phyloP scores from a whole-genome alignment of 2,329 filamentous ascomycete species.

The Aspergillus proliferans region DNA sequence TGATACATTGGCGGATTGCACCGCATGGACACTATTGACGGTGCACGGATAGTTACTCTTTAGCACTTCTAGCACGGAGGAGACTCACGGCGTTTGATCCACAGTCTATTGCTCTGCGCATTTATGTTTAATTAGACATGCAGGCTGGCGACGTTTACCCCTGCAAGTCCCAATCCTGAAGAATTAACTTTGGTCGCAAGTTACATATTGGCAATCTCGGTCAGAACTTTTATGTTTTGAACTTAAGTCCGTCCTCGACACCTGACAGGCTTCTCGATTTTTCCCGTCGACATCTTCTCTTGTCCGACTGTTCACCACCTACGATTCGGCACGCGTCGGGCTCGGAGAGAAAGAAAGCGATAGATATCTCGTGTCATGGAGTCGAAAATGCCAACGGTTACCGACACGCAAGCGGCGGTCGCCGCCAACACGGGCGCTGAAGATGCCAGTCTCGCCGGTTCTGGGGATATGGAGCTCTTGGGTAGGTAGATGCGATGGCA shows the following conservation, averaged over 20 bases:
- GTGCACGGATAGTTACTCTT: neutral
- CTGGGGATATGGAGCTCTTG: conserved; percentile 19
- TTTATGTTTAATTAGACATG: neutral
- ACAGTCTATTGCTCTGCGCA: neutral
- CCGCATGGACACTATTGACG: neutral
- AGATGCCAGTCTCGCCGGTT: conserved; percentile 12
- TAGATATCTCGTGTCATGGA: neutral
- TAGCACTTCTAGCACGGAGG: neutral
- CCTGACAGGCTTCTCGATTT: no score
- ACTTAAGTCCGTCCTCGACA: neutral
- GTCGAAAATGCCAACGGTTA: neutral
- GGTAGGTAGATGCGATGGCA: conserved; percentile 10
- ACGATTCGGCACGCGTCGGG: no score
- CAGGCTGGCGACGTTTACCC: neutral
- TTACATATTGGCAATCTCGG: neutral
- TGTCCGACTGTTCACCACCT: neutral
- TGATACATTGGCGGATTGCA: neutral
- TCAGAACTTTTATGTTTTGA: neutral
- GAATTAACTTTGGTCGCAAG: neutral
- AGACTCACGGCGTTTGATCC: neutral
- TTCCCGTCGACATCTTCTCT: neutral
- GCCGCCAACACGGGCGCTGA: conserved; percentile 6
- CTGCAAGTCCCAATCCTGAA: neutral
- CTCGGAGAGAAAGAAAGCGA: no score
- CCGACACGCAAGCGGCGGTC: conserved; percentile 1